Evolutionary conservation across 495 filamentous ascomycete genomes (phyloP).

Genomic region (Bacidia rubella): DNA sequence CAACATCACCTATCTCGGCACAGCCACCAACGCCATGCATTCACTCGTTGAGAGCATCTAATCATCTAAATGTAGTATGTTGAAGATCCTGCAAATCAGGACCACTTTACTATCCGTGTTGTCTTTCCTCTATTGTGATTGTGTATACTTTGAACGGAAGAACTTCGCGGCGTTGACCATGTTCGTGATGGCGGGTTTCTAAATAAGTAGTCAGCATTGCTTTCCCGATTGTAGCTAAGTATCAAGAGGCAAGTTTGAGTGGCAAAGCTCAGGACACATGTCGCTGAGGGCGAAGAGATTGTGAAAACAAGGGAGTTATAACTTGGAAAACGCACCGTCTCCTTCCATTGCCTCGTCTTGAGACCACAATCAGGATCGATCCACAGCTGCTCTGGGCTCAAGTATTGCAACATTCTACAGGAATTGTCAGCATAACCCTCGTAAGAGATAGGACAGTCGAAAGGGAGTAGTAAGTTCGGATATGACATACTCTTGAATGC

Average conservation of each 20-base stretch:
- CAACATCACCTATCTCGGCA: no score
- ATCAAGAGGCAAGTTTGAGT: no score
- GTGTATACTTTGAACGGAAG: slow-evolving; percentile 24
- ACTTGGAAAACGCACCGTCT: no score
- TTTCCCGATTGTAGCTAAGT: no score
- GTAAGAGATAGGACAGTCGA: no score
- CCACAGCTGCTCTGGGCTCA: slow-evolving; percentile 93
- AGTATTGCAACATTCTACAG: slow-evolving; percentile 93
- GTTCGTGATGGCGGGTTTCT: slow-evolving; percentile 33
- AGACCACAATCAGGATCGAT: slow-evolving; percentile 98
- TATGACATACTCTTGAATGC: slow-evolving; percentile 90
- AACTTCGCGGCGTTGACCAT: slow-evolving; percentile 93
- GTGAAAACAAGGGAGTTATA: no score
- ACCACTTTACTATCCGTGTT: background rate
- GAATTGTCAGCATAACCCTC: no score
- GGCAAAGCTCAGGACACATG: no score
- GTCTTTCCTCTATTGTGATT: no score
- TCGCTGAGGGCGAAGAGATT: no score
- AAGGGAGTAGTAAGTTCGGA: no score
- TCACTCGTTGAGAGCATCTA: background rate
- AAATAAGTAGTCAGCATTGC: no score
- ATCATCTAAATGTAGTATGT: background rate
- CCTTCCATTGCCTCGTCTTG: slow-evolving; percentile 88
- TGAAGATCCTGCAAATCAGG: background rate
- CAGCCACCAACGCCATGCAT: background rate